Evolutionary conservation across 2,329 filamentous ascomycete genomes (phyloP).

Genomic region (Aspergillus brasiliensis): DNA sequence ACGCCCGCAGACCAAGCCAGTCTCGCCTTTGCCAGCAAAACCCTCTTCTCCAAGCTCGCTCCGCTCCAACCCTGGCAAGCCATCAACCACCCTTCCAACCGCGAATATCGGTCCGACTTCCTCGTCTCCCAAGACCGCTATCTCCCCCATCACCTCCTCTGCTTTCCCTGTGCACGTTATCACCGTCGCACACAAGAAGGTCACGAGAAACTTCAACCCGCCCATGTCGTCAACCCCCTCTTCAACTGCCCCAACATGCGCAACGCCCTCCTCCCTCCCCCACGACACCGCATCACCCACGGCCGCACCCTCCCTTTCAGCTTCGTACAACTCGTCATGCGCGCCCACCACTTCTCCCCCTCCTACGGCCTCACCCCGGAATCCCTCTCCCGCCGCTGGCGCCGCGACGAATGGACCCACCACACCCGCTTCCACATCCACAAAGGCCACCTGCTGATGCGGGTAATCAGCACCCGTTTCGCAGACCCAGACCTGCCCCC

Average conservation of each 20-base stretch:
- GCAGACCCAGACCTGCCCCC: slow-evolving; percentile 55
- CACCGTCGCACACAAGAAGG: slow-evolving; percentile 58
- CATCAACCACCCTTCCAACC: slow-evolving; percentile 48
- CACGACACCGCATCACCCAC: slow-evolving; percentile 57
- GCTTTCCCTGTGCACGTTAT: slow-evolving; percentile 59
- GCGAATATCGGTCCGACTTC: slow-evolving; percentile 52
- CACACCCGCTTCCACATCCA: slow-evolving; percentile 57
- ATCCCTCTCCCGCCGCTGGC: slow-evolving; percentile 57
- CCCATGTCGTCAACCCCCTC: slow-evolving; percentile 58
- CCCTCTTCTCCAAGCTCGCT: slow-evolving; percentile 45
- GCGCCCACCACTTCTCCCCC: slow-evolving; percentile 51
- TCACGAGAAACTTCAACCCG: slow-evolving; percentile 55
- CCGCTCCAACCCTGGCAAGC: slow-evolving; percentile 43
- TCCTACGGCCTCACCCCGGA: slow-evolving; percentile 52
- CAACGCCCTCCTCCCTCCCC: slow-evolving; percentile 50
- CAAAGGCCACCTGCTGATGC: slow-evolving; percentile 58
- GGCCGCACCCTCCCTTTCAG: slow-evolving; percentile 59
- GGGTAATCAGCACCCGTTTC: slow-evolving; percentile 58
- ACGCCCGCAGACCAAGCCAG: slow-evolving; percentile 51
- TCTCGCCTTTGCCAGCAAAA: slow-evolving; percentile 53
- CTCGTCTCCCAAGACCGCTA: slow-evolving; percentile 53
- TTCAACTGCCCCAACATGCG: slow-evolving; percentile 58
- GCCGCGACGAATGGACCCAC: slow-evolving; percentile 58
- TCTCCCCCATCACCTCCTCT: slow-evolving; percentile 60
- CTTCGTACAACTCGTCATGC: slow-evolving; percentile 60